Evolutionary conservation across 2,329 filamentous ascomycete species (phyloP).

Genomic region (Alternaria metachromatica): DNA sequence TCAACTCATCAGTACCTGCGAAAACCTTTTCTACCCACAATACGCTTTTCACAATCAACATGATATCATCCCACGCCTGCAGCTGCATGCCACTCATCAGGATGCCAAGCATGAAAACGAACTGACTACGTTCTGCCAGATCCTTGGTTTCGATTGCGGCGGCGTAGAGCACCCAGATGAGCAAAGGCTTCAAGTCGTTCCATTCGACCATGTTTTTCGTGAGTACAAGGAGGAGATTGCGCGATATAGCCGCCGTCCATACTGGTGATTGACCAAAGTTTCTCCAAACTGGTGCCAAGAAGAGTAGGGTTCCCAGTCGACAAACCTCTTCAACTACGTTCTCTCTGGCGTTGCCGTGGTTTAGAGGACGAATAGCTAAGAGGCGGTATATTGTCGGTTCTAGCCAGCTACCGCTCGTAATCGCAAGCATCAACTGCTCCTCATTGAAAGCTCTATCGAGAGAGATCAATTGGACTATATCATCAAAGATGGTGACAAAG

Average conservation of each 20-base stretch:
- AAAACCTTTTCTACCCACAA: constrained; percentile 42
- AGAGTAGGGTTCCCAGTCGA: constrained; percentile 38
- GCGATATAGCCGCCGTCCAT: constrained; percentile 29
- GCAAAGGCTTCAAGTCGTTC: constrained; percentile 35
- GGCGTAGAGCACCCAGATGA: constrained; percentile 37
- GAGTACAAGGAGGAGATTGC: constrained; percentile 30
- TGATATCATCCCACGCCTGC: constrained; percentile 28
- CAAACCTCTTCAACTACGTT: constrained; percentile 40
- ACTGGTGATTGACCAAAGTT: constrained; percentile 33
- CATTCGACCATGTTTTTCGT: constrained; percentile 33
- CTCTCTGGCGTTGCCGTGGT: constrained; percentile 14
- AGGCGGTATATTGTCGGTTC: constrained; percentile 38
- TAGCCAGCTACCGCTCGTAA: constrained; percentile 37
- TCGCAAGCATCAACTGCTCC: constrained; percentile 27
- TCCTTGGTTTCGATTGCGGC: constrained; percentile 36
- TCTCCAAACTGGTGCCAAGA: constrained; percentile 37
- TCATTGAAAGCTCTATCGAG: constrained; percentile 34
- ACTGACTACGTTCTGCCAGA: constrained; percentile 30
- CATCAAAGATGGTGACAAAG: constrained; percentile 40
- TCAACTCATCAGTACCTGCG: constrained; percentile 26
- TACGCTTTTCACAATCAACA: constrained; percentile 34
- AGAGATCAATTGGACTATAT: constrained; percentile 32
- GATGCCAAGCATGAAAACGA: constrained; percentile 35
- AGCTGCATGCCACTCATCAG: constrained; percentile 31
- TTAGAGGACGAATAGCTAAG: constrained; percentile 30